Conservation (phyloP, 495 filamentous ascomycete genomes). For the Penicillium herquei region DNA sequence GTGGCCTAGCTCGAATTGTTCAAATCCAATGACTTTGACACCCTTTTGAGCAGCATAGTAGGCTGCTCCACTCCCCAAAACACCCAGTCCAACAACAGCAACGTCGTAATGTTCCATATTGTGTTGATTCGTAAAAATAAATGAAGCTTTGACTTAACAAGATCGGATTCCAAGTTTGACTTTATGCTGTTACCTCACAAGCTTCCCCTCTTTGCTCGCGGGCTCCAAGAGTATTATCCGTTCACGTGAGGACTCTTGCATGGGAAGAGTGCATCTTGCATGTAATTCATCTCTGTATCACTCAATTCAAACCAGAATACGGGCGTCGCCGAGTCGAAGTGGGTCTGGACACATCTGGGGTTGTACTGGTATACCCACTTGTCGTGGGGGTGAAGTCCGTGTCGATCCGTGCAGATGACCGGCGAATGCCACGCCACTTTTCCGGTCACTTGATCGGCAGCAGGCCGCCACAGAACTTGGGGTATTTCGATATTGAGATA, state of each 20-base stretch:
- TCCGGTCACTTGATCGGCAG: neutral
- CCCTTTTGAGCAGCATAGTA: slow-evolving; percentile 20
- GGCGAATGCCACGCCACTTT: neutral
- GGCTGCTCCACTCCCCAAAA: slow-evolving; percentile 18
- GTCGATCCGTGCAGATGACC: too few species aligned
- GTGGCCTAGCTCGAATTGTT: slow-evolving; percentile 22
- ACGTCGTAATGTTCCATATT: slow-evolving; percentile 14
- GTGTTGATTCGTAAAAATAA: neutral
- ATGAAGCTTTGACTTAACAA: too few species aligned
- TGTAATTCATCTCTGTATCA: too few species aligned
- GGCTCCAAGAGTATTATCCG: neutral
- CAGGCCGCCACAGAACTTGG: neutral
- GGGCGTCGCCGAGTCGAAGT: too few species aligned
- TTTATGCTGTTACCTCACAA: neutral
- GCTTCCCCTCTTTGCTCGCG: neutral
- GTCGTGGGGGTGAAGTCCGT: too few species aligned
- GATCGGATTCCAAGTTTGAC: neutral
- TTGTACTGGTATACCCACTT: too few species aligned
- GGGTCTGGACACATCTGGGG: too few species aligned
- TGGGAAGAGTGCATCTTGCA: neutral
- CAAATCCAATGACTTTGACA: slow-evolving; percentile 20
- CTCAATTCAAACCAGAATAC: too few species aligned
- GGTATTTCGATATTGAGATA: too few species aligned
- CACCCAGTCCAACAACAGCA: slow-evolving; percentile 20
- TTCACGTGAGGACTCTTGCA: neutral